Conservation (phyloP, 2,329 filamentous ascomycete genomes). For the Exophiala sideris region DNA sequence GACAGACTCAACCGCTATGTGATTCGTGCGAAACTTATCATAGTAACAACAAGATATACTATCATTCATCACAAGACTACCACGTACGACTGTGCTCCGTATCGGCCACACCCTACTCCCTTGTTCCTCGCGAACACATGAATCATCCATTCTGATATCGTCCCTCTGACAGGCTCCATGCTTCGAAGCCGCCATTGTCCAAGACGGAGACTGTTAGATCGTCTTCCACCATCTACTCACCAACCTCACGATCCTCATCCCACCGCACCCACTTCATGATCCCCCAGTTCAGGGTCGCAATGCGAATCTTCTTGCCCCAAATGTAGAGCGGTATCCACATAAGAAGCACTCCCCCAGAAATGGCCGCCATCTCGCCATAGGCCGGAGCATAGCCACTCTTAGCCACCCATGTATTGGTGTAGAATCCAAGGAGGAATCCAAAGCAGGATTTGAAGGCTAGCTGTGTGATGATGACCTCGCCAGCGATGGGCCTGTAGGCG, state of each 20-base stretch:
- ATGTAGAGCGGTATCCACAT: constrained; percentile 52
- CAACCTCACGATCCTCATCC: constrained; percentile 54
- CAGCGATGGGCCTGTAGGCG: constrained; percentile 55
- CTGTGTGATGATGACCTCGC: constrained; percentile 53
- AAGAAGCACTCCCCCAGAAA: constrained; percentile 47
- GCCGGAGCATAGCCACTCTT: constrained; percentile 49
- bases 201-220: not conserved
- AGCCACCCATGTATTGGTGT: constrained; percentile 58
- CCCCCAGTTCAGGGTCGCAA: constrained; percentile 49
- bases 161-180: too few species aligned
- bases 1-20: too few species aligned
- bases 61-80: too few species aligned
- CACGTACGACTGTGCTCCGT: too few species aligned
- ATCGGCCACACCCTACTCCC: too few species aligned
- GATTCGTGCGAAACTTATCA: too few species aligned
- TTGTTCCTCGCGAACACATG: too few species aligned
- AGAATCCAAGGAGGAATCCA: constrained; percentile 59
- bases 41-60: too few species aligned
- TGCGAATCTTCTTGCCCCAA: constrained; percentile 50
- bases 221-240: constrained; percentile 40
- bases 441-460: constrained; percentile 57
- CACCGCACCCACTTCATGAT: constrained; percentile 47
- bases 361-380: constrained; percentile 58
- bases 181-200: too few species aligned
- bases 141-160: too few species aligned